Base-by-base conservation (phyloP, 805 yeast genomes). In the Ogataea ramenticola region DNA sequence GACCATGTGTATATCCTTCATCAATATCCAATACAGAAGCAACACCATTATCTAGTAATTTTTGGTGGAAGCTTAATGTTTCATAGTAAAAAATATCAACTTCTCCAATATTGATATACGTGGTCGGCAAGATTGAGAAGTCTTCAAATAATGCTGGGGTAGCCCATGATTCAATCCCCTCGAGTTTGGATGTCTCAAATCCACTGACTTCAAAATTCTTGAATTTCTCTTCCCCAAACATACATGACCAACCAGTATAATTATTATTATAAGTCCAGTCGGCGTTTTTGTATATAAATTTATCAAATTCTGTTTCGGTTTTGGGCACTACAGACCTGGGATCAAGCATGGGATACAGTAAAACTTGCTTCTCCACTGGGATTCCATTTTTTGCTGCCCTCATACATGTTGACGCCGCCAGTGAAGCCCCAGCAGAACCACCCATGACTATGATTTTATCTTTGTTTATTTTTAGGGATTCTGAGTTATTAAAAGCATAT, bases 391-490 rank as follows among this genome's bases (percentile, higher is more conserved):
- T 5, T n/a, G 5, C n/a, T 19, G 42, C 42, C 5, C 3, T n/a
- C 24, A 27, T 26, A 14, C 27, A 37, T 3, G 17, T 17, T 15
- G 24, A 17, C 3, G 68, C 70, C 33, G 71, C 55, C 42, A 68
- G 51, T 43, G 65, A 61, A 4, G 70, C 71, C 14, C 72, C 72
- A 14, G 78, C 78, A 5, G 78, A 73, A 9, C 71, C 66, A 1
- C 79, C 78, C 15, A 68, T 74, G 14, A 68, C 55, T 14, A 66
- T 65, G 3, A 74, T 55, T 42, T 62, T 66, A 14, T 54, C 50
- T 39, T 54, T 50, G 43, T 68, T 61, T 21, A 64, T 56, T 1
- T 52, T 55, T 27, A 65, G 46, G 14, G 47, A 48, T 30, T 52
- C 56, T 12, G 56, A 49, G 5, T 56, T 56, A 14, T 52, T 51